Evolutionary conservation across 352 stramenopile genomes (phyloP).

Genomic region (Globisporangium carolinianum): DNA sequence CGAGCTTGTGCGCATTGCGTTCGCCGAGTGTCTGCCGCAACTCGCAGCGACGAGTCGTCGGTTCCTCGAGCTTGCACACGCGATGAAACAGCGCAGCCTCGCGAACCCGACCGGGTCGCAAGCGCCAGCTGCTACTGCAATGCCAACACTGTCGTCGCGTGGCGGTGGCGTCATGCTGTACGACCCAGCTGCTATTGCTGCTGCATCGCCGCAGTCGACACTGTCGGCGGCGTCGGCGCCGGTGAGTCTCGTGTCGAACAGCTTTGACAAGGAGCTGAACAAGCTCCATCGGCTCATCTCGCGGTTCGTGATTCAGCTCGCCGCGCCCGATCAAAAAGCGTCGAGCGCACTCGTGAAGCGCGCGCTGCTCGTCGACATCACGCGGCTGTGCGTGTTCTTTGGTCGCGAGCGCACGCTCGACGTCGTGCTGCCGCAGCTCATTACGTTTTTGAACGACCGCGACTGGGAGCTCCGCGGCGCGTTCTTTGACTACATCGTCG

Average conservation of each 20-base stretch:
- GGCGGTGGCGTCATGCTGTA: constrained; percentile 12
- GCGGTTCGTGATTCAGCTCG: constrained; percentile 92
- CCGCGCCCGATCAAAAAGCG: constrained; percentile 81
- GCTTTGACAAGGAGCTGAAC: constrained; percentile 91
- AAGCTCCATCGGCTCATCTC: constrained; percentile 91
- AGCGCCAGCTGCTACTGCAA: constrained; percentile 10
- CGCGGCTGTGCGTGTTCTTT: constrained; percentile 96
- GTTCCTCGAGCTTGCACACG: constrained; percentile 92
- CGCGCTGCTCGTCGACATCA: constrained; percentile 92
- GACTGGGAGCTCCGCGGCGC: constrained; percentile 87
- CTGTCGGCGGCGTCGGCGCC: constrained; percentile 4
- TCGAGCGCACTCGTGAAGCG: constrained; percentile 93
- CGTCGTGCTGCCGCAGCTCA: constrained; percentile 94
- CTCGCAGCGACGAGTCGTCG: constrained; percentile 90
- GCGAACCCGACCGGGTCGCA: constrained; percentile 32
- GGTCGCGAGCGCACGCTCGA: constrained; percentile 91
- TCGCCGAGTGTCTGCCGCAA: constrained; percentile 90
- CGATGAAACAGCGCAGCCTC: constrained; percentile 72
- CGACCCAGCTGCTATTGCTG: constrained; percentile 7
- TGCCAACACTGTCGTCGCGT: constrained; percentile 19
- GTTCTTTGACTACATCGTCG: constrained; percentile 92
- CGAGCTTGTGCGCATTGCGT: constrained; percentile 92
- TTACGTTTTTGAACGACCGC: constrained; percentile 96
- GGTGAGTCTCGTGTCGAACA: constrained; percentile 67
- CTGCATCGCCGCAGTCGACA: too few relatives aligned